Evolutionary conservation across 2,329 filamentous ascomycete genomes (phyloP), one percentile per base, ranked within the genome.

Genomic region (Colletotrichum cereale): DNA sequence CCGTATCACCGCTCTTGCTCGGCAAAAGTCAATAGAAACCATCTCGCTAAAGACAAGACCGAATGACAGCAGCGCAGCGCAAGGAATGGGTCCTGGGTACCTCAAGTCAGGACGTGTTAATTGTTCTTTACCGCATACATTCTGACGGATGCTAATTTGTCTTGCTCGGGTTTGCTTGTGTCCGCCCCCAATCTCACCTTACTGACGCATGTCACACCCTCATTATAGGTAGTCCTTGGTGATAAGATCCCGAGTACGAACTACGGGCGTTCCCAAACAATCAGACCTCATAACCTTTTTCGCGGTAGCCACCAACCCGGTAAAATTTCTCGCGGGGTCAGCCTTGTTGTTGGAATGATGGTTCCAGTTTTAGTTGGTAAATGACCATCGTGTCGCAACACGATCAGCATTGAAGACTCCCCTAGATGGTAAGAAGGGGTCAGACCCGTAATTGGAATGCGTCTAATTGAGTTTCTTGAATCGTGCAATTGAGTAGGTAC

Each of bases 401-500:
- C 14, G 24, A 26, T 60, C 26, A 31, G 16, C 38, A 44, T 31
- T 44, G 21, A 36, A 11, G 31, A 55, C n/a, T 16, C 6, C n/a
- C 48, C 14, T 26, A 36, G 10, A 18, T 10, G 21, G 11, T 11
- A 48, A 14, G 10, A 11, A 50, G 5, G 18, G 5, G 24, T 36
- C 24, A 5, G 34, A 26, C 21, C 44, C 14, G 29, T 62, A 38
- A 50, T 62, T 47, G 16, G 5, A 40, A 29, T 11, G 42, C 24
- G 63, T 44, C 29, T 36, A 53, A 38, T 44, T 62, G 58, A 55
- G 8, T 53, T 62, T 47, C n/a, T 67, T 47, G 34, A 42, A 36
- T 26, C 26, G 24, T 24, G 38, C 58, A n/a, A n/a, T n/a, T n/a
- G n/a, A n/a, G n/a, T n/a, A n/a, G n/a, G n/a, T 52, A 38, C 47